A percentile compares a stretch with the other conserved stretches of the same genome.
Conservation (phyloP, 306 rosid genomes). For the Prunus campanulata region DNA sequence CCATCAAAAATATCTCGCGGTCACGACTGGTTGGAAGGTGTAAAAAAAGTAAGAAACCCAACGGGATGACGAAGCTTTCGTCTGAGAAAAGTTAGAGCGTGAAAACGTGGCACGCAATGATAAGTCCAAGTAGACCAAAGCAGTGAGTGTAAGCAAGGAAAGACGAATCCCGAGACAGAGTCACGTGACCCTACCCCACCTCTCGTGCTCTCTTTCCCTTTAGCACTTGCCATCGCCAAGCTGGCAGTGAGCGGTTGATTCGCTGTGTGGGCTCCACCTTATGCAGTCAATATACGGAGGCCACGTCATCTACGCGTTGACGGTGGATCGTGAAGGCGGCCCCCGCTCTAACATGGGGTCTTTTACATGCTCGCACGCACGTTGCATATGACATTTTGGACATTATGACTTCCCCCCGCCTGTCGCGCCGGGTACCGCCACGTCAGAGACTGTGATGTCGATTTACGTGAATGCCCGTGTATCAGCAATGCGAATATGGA, state of each 20-base stretch:
- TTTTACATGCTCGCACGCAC: slow-evolving; percentile 30
- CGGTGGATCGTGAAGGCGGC: slow-evolving; percentile 43
- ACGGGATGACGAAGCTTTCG: background rate
- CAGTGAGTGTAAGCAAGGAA: slow-evolving; percentile 5
- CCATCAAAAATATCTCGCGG: slow-evolving; percentile 5
- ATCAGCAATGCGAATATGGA: too few species aligned
- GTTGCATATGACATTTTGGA: background rate
- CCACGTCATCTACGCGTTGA: slow-evolving; percentile 47
- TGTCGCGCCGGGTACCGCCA: slow-evolving; percentile 35
- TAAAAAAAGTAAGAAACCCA: too few species aligned
- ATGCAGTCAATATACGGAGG: slow-evolving; percentile 18
- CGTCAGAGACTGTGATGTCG: background rate
- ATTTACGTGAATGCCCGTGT: background rate
- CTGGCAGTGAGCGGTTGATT: slow-evolving; percentile 32
- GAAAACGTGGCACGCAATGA: slow-evolving; percentile 31
- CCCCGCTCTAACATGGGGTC: slow-evolving; percentile 36
- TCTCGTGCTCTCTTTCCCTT: slow-evolving; percentile 26
- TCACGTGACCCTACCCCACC: slow-evolving; percentile 55
- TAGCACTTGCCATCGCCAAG: background rate
- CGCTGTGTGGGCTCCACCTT: slow-evolving; percentile 41
- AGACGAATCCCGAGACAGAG: slow-evolving; percentile 25
- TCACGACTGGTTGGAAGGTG: background rate
- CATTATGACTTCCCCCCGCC: slow-evolving; percentile 17
- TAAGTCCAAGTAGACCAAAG: slow-evolving; percentile 5
- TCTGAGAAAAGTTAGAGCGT: slow-evolving; percentile 6